Conservation (phyloP, 1,139 yeast species). For the Diutina mesorugosa region DNA sequence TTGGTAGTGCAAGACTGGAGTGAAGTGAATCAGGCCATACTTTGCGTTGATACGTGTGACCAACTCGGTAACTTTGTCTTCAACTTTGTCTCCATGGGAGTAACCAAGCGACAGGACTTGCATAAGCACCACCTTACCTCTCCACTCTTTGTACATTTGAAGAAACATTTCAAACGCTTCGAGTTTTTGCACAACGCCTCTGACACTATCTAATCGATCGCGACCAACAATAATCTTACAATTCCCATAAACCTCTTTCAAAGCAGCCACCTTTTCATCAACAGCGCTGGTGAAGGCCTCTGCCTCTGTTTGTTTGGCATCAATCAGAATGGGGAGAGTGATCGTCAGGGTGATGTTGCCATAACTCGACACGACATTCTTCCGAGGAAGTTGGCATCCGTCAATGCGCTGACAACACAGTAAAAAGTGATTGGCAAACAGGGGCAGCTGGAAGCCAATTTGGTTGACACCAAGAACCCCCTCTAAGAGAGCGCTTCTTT, state of each 20-base stretch:
- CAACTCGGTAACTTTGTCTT: constrained; percentile 67
- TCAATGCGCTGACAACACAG: constrained; percentile 78
- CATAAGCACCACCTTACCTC: constrained; percentile 73
- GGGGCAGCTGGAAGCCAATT: constrained; percentile 74
- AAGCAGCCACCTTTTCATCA: constrained; percentile 29
- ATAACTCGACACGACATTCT: constrained; percentile 53
- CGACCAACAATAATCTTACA: constrained; percentile 75
- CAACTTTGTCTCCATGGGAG: constrained; percentile 46
- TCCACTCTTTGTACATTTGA: constrained; percentile 87
- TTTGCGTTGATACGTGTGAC: constrained; percentile 70
- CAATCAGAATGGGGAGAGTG: constrained; percentile 79
- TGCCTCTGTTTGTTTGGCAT: constrained; percentile 47
- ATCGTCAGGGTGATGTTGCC: constrained; percentile 66
- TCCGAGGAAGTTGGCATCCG: constrained; percentile 48
- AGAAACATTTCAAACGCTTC: constrained; percentile 76
- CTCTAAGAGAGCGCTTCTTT: constrained; percentile 68
- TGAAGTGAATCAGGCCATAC: constrained; percentile 66
- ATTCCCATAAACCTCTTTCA: constrained; percentile 57
- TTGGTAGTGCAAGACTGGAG: constrained; percentile 87
- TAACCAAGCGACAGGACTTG: constrained; percentile 76
- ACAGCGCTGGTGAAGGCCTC: constrained; percentile 34
- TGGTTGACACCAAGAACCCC: constrained; percentile 87
- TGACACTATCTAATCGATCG: constrained; percentile 66
- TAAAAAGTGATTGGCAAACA: constrained; percentile 82
- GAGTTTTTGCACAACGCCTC: constrained; percentile 73